These are phyloP conservation scores for Pyrenochaeta sp. DNA, from an alignment of 2,329 filamentous ascomycete species.

Conservation along the genomic window DNA sequence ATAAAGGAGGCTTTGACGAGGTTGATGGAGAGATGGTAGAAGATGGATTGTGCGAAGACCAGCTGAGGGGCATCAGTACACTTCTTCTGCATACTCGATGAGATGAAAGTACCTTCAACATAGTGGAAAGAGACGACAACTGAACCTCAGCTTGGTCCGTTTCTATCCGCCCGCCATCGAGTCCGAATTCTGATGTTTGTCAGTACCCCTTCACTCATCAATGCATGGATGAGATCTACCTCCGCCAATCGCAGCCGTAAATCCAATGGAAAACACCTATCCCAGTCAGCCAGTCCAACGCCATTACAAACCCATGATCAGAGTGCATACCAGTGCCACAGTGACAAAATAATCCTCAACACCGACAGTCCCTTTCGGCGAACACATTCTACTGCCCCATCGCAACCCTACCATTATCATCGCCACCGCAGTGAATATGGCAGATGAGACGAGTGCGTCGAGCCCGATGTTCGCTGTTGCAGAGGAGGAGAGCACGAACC, in stretches of 20 bases:
- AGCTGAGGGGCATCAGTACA: slow-evolving; percentile 25
- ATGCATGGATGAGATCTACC: slow-evolving; percentile 16
- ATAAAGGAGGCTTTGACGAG: slow-evolving; percentile 43
- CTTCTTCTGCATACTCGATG: background rate
- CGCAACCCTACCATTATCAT: slow-evolving; percentile 29
- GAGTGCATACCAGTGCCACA: slow-evolving; percentile 29
- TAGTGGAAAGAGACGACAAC: slow-evolving; percentile 11
- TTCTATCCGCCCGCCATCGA: slow-evolving; percentile 3
- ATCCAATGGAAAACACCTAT: slow-evolving; percentile 36
- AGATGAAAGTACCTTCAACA: slow-evolving; percentile 25
- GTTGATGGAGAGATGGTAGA: slow-evolving; percentile 43
- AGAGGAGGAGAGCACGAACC: slow-evolving; percentile 29
- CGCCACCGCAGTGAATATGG: slow-evolving; percentile 34
- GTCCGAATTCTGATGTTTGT: slow-evolving; percentile 14
- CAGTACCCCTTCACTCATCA: background rate
- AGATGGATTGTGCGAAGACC: slow-evolving; percentile 36
- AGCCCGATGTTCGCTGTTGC: slow-evolving; percentile 31
- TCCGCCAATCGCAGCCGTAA: slow-evolving; percentile 33
- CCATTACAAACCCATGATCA: background rate
- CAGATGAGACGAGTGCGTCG: slow-evolving; percentile 32
- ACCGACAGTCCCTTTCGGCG: slow-evolving; percentile 16
- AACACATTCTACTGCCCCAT: slow-evolving; percentile 34
- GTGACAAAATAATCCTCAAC: slow-evolving; percentile 40
- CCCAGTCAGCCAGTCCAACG: slow-evolving; percentile 10
- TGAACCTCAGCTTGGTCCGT: background rate